phyloP scores from a whole-genome alignment of 2,329 filamentous ascomycete species.

The Talaromyces rugulosus region DNA sequence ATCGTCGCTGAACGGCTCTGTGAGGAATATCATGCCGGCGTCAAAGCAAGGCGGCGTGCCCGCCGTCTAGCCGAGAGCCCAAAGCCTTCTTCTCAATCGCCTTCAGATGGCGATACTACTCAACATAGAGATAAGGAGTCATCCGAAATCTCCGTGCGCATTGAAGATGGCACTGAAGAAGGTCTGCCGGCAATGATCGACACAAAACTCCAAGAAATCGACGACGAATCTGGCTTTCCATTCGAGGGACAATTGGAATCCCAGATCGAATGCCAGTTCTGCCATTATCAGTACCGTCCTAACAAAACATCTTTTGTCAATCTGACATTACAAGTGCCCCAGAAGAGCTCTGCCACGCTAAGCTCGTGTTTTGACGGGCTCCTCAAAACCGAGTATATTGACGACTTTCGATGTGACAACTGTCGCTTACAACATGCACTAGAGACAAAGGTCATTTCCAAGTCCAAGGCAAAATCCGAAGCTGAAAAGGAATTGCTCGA shows the following conservation, averaged over 20 bases:
- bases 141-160: conserved; percentile 29
- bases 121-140: conserved; percentile 20
- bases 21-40: conserved; percentile 88
- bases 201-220: conserved; percentile 33
- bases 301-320: conserved; percentile 84
- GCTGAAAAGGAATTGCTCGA: conserved; percentile 50
- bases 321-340: conserved; percentile 85
- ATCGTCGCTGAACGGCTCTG: conserved; percentile 86
- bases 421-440: conserved; percentile 82
- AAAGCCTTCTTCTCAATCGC: conserved; percentile 1
- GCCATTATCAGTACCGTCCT: conserved; percentile 82
- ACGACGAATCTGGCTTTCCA: conserved; percentile 63
- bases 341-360: conserved; percentile 73
- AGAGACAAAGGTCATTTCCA: conserved; percentile 57
- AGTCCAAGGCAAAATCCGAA: conserved; percentile 52
- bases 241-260: conserved; percentile 90
- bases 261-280: conserved; percentile 89
- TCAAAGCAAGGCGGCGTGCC: conserved; percentile 58
- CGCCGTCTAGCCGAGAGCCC: conserved; percentile 16
- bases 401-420: conserved; percentile 93
- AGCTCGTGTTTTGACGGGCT: conserved; percentile 88
- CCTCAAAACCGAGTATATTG: conserved; percentile 92
- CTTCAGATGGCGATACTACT: conserved; percentile 4
- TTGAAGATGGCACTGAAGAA: conserved; percentile 30
- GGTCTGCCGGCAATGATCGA: conserved; percentile 33